phyloP scores from a whole-genome alignment of 2,329 filamentous ascomycete genomes.

The Mariannaea elegans region DNA sequence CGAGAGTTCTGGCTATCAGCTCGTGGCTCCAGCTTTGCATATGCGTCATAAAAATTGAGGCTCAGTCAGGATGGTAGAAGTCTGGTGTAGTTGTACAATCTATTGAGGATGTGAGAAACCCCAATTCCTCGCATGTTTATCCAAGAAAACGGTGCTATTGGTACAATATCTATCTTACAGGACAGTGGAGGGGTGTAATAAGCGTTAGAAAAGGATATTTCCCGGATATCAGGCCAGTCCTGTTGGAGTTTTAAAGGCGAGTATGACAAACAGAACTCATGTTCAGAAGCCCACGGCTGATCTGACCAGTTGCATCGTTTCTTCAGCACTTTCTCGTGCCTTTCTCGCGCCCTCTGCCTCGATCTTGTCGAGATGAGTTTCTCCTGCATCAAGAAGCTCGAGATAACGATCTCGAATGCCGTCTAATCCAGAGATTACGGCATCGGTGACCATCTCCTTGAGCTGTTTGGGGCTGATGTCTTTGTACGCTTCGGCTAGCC shows the following conservation, averaged over 20 bases:
- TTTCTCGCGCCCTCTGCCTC: slow-evolving; percentile 66
- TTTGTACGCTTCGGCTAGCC: slow-evolving; percentile 51
- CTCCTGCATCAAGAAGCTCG: slow-evolving; percentile 56
- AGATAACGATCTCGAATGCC: slow-evolving; percentile 66
- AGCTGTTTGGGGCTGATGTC: slow-evolving; percentile 49
- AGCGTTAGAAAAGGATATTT: background rate
- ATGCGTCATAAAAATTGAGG: slow-evolving; percentile 57
- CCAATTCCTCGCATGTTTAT: background rate
- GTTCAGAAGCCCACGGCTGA: slow-evolving; percentile 59
- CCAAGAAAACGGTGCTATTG: background rate
- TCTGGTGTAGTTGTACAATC: background rate
- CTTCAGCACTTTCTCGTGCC: slow-evolving; percentile 68
- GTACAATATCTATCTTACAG: slow-evolving; percentile 1
- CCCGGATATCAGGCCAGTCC: background rate
- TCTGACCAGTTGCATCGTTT: slow-evolving; percentile 64
- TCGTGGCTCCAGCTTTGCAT: slow-evolving; percentile 68
- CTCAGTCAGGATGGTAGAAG: background rate
- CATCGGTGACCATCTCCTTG: slow-evolving; percentile 65
- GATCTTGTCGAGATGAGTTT: slow-evolving; percentile 65
- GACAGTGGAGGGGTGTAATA: background rate
- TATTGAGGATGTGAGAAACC: too few relatives aligned
- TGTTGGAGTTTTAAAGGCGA: slow-evolving; percentile 7
- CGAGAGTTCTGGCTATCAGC: slow-evolving; percentile 78
- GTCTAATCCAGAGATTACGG: slow-evolving; percentile 61
- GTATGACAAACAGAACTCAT: background rate